A percentile compares a stretch with the other conserved stretches of the same genome.
phyloP scores from a whole-genome alignment of 2,329 filamentous ascomycete genomes.

The Hypoxylon sp. region DNA sequence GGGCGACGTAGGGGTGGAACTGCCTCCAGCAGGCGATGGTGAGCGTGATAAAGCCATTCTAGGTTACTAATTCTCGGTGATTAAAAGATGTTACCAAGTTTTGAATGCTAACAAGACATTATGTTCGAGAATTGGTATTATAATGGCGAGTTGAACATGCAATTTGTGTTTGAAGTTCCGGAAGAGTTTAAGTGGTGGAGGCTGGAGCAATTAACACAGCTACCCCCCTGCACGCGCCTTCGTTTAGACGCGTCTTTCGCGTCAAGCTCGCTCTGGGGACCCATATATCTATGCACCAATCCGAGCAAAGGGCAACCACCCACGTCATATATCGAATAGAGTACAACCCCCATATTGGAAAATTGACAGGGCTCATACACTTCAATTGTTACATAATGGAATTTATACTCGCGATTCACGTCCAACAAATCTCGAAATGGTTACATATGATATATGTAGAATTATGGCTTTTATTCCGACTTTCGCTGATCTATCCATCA shows the following conservation, averaged over 20 bases:
- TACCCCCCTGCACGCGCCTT: slow-evolving; percentile 33
- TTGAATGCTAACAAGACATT: slow-evolving; percentile 40
- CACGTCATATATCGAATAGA: slow-evolving; percentile 6
- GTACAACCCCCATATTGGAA: slow-evolving; percentile 8
- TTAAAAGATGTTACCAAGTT: slow-evolving; percentile 25
- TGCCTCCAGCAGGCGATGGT: slow-evolving; percentile 59
- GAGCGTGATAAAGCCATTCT: slow-evolving; percentile 64
- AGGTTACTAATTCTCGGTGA: slow-evolving; percentile 27
- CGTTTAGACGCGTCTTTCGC: slow-evolving; percentile 35
- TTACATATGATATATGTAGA: background rate
- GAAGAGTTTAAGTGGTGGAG: slow-evolving; percentile 38
- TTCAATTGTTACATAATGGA: slow-evolving; percentile 10
- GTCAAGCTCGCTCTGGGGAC: slow-evolving; percentile 23
- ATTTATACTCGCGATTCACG: background rate
- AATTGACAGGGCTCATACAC: background rate
- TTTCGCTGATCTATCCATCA: slow-evolving; percentile 10
- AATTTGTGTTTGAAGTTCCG: slow-evolving; percentile 28
- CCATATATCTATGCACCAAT: slow-evolving; percentile 29
- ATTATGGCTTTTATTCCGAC: slow-evolving; percentile 15
- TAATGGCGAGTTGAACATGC: slow-evolving; percentile 20
- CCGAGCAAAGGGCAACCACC: slow-evolving; percentile 13
- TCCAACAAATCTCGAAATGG: background rate
- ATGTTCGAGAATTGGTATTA: slow-evolving; percentile 28
- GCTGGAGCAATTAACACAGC: slow-evolving; percentile 26
- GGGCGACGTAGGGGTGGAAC: slow-evolving; percentile 59